phyloP scores from a whole-genome alignment of 2,329 filamentous ascomycete species.

The Cryphonectria nitschkei region DNA sequence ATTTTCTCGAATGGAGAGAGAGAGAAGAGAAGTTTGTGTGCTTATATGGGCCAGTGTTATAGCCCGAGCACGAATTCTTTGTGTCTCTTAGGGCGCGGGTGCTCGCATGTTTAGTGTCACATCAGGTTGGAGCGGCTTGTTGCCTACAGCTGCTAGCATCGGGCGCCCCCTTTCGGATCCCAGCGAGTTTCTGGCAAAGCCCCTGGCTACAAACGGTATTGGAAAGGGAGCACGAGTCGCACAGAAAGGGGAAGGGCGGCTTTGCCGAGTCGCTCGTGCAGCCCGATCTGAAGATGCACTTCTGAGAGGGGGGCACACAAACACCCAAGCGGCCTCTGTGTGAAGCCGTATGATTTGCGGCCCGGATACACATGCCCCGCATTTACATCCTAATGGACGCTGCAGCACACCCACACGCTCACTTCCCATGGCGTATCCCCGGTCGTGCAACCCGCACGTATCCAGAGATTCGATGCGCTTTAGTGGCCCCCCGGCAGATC shows the following conservation, averaged over 20 bases:
- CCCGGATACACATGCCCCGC: conserved; percentile 16
- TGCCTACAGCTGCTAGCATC: conserved; percentile 3
- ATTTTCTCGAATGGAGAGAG: not conserved
- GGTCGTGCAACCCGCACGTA: conserved; percentile 12
- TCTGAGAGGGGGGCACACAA: not conserved
- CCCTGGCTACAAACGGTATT: conserved; percentile 1
- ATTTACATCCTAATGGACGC: conserved; percentile 5
- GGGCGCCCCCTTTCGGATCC: not conserved
- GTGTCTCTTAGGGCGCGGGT: conserved; percentile 2
- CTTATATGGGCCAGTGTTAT: not conserved
- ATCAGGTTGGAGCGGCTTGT: conserved; percentile 1
- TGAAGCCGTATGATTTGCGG: not conserved
- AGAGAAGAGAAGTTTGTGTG: not conserved
- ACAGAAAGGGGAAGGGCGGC: not conserved
- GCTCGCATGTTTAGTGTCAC: conserved; percentile 7
- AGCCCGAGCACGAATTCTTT: not conserved
- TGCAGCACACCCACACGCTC: conserved; percentile 19
- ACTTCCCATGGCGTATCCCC: not conserved
- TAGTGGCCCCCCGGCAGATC: conserved; percentile 21
- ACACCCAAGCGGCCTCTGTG: not conserved
- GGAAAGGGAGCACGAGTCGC: not conserved
- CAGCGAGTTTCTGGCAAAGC: not conserved
- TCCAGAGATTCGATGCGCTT: not conserved
- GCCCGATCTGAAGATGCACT: conserved; percentile 10
- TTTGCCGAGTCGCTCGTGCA: conserved; percentile 5